Percentiles rank a stretch among this genome's conserved stretches.
Conservation (phyloP, 2,329 filamentous ascomycete species). For the Lachnellula suecica region DNA sequence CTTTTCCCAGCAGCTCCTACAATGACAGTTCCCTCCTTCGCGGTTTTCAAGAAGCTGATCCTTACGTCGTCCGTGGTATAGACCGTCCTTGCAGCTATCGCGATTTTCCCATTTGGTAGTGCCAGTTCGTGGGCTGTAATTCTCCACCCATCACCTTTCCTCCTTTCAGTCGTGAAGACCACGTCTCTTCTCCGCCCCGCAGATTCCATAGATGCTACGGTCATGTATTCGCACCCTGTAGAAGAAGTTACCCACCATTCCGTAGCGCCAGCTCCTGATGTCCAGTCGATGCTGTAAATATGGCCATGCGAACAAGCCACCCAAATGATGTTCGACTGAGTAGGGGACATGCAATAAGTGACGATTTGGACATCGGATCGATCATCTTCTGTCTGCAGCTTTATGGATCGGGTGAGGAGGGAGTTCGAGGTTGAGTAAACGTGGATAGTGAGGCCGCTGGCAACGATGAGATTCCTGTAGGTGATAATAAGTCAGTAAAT, state of each 20-base stretch:
- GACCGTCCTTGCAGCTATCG: conserved; percentile 39
- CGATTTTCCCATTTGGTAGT: conserved; percentile 27
- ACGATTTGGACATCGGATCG: conserved; percentile 33
- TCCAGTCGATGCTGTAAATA: conserved; percentile 61
- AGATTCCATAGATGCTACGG: conserved; percentile 34
- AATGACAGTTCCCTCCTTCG: conserved; percentile 57
- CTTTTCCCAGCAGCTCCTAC: conserved; percentile 52
- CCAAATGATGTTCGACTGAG: conserved; percentile 51
- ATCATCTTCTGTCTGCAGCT: conserved; percentile 34
- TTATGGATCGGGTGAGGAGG: conserved; percentile 72
- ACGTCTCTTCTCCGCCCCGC: conserved; percentile 33
- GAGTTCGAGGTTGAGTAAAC: conserved; percentile 82
- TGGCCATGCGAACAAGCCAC: conserved; percentile 58
- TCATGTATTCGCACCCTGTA: conserved; percentile 34
- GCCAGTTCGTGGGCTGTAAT: conserved; percentile 36
- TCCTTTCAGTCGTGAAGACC: conserved; percentile 33
- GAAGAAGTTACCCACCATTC: conserved; percentile 40
- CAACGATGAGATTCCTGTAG: conserved; percentile 66
- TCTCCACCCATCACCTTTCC: conserved; percentile 31
- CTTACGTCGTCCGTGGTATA: conserved; percentile 33
- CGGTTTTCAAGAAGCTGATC: conserved; percentile 50
- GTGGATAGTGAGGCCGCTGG: conserved; percentile 72
- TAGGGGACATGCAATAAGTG: conserved; percentile 41
- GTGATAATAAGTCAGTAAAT: conserved; percentile 13
- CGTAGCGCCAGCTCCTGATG: conserved; percentile 42